Conservation (phyloP, 1,284 basidiomycete genomes). For the Mrakiaceae sp. region DNA sequence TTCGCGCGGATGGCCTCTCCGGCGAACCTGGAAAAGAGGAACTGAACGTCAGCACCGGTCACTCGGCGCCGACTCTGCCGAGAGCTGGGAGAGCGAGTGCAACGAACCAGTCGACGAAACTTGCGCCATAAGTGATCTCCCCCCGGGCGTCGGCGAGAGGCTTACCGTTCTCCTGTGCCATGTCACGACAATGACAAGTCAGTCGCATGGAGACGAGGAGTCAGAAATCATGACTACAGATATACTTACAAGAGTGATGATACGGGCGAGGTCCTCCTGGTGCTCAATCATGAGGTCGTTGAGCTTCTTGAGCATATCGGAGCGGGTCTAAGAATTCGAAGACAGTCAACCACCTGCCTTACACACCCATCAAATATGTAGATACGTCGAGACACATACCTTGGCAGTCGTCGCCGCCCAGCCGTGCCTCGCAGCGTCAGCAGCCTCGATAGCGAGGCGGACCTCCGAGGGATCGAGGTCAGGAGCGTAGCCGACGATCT, state of each 20-base stretch:
- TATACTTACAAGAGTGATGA: constrained; percentile 46
- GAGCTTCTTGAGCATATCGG: constrained; percentile 61
- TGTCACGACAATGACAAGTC: constrained; percentile 19
- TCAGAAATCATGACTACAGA: constrained; percentile 1
- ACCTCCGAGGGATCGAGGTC: constrained; percentile 16
- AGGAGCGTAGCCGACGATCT: constrained; percentile 13
- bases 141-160: constrained; percentile 67
- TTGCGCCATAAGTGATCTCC: constrained; percentile 68
- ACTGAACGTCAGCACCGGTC: constrained; percentile 61
- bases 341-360: neutral
- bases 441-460: constrained; percentile 13
- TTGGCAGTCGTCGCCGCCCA: constrained; percentile 14
- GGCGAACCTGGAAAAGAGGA: constrained; percentile 41
- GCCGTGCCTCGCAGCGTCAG: constrained; percentile 8
- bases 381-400: neutral
- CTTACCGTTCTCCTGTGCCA: constrained; percentile 78
- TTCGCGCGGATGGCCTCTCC: constrained; percentile 70
- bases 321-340: neutral
- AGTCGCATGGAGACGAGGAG: constrained; percentile 22
- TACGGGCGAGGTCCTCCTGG: constrained; percentile 64
- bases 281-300: constrained; percentile 62
- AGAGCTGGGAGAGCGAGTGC: neutral
- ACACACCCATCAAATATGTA: neutral
- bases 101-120: constrained; percentile 62
- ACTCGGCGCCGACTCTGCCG: constrained; percentile 5